Evolutionary conservation across 2,329 filamentous ascomycete species (phyloP).

Genomic region (Epichloe coenophiala): DNA sequence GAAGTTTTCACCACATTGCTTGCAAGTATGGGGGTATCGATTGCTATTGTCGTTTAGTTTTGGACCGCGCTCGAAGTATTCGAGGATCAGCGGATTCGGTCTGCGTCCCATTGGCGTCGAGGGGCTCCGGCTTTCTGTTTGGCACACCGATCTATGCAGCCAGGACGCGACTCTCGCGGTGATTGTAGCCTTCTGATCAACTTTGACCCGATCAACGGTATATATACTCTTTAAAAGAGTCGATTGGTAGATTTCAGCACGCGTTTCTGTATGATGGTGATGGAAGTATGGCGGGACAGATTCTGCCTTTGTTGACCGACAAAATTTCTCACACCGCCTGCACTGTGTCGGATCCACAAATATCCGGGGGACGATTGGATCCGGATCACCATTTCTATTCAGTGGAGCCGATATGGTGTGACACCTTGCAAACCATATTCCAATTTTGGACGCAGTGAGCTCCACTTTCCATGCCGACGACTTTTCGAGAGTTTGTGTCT

Average conservation of each 20-base stretch:
- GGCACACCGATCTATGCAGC: constrained; percentile 13
- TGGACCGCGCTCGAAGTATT: constrained; percentile 76
- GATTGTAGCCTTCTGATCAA: neutral
- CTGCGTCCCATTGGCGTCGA: constrained; percentile 56
- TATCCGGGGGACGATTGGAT: neutral
- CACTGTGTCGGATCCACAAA: constrained; percentile 1
- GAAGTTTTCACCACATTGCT: constrained; percentile 75
- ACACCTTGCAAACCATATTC: no score
- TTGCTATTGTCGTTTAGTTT: constrained; percentile 86
- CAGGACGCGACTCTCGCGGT: constrained; percentile 10
- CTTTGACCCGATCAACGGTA: neutral
- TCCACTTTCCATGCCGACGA: no score
- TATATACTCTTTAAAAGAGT: neutral
- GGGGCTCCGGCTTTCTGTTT: constrained; percentile 8
- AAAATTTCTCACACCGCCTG: constrained; percentile 23
- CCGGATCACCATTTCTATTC: neutral
- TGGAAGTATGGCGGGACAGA: constrained; percentile 11
- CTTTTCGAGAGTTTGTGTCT: no score
- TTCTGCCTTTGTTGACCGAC: constrained; percentile 23
- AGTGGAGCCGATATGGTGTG: neutral
- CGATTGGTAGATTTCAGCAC: neutral
- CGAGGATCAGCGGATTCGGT: constrained; percentile 71
- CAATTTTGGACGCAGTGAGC: no score
- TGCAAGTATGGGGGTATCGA: constrained; percentile 84
- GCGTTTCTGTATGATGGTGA: constrained; percentile 3